Percentiles rank a stretch among this genome's conserved stretches.
phyloP scores from a whole-genome alignment of 192 early-diverging fungal species.

The Coemansia furcata region DNA sequence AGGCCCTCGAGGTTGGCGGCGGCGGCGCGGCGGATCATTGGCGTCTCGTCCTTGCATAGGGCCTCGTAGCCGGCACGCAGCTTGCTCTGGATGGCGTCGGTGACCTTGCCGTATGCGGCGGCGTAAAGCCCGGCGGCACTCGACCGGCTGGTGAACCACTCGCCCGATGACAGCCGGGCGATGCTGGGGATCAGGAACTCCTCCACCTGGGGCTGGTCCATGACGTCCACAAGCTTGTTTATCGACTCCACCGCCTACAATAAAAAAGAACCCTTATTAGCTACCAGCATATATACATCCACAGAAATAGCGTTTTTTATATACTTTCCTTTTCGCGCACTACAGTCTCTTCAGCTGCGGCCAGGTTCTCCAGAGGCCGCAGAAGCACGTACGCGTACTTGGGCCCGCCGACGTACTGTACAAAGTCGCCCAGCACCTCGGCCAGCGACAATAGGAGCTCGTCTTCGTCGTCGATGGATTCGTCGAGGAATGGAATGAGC shows the following conservation, averaged over 20 bases:
- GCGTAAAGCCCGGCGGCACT: conserved; percentile 94
- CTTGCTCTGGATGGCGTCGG: conserved; percentile 77
- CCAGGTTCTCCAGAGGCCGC: conserved; percentile 91
- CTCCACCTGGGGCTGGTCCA: conserved; percentile 82
- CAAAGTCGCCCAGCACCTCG: conserved; percentile 90
- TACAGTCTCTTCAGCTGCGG: conserved; percentile 95
- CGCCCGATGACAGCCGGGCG: conserved; percentile 85
- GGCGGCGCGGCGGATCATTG: conserved; percentile 96
- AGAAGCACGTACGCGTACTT: conserved; percentile 83
- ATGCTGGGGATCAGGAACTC: conserved; percentile 89
- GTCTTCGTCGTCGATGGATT: conserved; percentile 99
- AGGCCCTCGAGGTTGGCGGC: conserved; percentile 60
- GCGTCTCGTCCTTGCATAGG: conserved; percentile 90
- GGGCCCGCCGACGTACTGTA: conserved; percentile 89
- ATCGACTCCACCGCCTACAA: conserved; percentile 98
- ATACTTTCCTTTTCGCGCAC: conserved; percentile 91
- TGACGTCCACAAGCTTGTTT: conserved; percentile 71
- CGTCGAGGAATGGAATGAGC: conserved; percentile 97
- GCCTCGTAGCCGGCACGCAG: conserved; percentile 78
- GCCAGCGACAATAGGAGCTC: conserved; percentile 92
- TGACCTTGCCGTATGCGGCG: conserved; percentile 70
- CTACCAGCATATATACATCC: too few species aligned
- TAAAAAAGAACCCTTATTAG: too few species aligned
- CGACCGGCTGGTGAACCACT: conserved; percentile 98
- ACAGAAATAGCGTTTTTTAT: not conserved